Base-by-base conservation (phyloP, 768 basidiomycete species). In the Phlegmacium glaucopus region DNA sequence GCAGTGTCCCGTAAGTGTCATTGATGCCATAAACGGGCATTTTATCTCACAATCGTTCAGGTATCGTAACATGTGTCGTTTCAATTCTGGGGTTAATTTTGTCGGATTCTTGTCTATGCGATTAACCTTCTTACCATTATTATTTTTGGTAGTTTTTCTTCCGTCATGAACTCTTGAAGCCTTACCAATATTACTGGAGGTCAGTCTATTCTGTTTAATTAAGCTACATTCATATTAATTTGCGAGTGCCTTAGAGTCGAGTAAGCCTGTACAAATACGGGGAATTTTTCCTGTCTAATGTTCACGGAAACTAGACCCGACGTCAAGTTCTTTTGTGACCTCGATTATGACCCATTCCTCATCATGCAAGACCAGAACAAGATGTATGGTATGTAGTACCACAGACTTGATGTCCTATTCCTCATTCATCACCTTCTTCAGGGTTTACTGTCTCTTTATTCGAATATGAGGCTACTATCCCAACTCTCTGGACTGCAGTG, bases 31-130 rank as follows among this genome's bases (percentile, higher is more conserved):
- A 27, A 37, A 30, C 17, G 15, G 15, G 11, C 18, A 16, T 15
- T 34, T 50, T 25, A 37, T 29, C 35, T 46, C 17, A 45, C 45
- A 12, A 16, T 28, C 34, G 8, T 40, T 39, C 49, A 76, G 75
- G 28, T 95, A 97, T 59, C 87, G 95, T 46, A 94, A 96, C 57
- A 98, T 98, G 95, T 97, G 95, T 65, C 82, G 95, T 13, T 98
- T 82, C 71, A 94, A 96, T 68, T 93, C 90, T 44, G 94, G 92
- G 28, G 90, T 94, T 69, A 57, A 82, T 72, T n/a, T 42, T 32
- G n/a, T 9, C 45, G 30, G 9, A 16, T 41, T 16, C 25, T n/a
- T 6, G 32, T 6, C 27, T 34, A 18, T 29, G 13, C 11, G 32
- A 15, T 36, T 17, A 16, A 30, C 45, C 16, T 42, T 44, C 35